Conservation (phyloP, 2,329 filamentous ascomycete species). For the Magnaporthales sp. region DNA sequence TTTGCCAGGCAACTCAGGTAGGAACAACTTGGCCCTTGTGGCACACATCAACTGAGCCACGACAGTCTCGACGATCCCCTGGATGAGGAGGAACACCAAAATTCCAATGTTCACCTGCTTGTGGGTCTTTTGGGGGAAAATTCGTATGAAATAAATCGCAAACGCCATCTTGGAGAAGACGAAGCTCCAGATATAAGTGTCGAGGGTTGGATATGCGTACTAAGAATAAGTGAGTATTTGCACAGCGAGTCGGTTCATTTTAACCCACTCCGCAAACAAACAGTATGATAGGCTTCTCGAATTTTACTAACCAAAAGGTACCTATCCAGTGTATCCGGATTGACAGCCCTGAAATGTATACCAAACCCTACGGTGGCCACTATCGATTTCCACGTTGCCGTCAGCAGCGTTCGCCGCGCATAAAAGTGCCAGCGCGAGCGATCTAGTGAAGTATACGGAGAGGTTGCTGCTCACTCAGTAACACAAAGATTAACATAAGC, state of each 20-base stretch:
- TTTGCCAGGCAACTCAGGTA: background rate
- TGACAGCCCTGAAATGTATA: background rate
- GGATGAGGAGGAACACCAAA: background rate
- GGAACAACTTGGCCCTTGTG: conserved; percentile 1
- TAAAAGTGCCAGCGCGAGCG: background rate
- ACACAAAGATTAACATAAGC: background rate
- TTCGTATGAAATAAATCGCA: conserved; percentile 2
- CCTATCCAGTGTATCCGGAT: background rate
- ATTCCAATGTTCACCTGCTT: background rate
- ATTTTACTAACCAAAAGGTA: background rate
- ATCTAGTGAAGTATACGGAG: background rate
- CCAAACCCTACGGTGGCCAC: conserved; percentile 3
- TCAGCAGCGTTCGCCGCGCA: background rate
- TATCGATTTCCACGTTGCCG: background rate
- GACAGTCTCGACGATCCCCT: background rate
- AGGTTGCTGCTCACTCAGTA: background rate
- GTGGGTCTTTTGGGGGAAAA: background rate
- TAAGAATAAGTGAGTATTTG: background rate
- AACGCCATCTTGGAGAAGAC: conserved; percentile 6
- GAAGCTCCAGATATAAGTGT: conserved; percentile 4
- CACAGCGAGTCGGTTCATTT: too few relatives aligned
- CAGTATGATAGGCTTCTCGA: background rate
- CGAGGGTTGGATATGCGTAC: conserved; percentile 1
- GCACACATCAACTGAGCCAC: background rate
- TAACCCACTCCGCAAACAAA: background rate